Evolutionary conservation across 176 grass and related monocot genomes (phyloP), one percentile per base, ranked within the genome.

Genomic region (Secale cereale): DNA sequence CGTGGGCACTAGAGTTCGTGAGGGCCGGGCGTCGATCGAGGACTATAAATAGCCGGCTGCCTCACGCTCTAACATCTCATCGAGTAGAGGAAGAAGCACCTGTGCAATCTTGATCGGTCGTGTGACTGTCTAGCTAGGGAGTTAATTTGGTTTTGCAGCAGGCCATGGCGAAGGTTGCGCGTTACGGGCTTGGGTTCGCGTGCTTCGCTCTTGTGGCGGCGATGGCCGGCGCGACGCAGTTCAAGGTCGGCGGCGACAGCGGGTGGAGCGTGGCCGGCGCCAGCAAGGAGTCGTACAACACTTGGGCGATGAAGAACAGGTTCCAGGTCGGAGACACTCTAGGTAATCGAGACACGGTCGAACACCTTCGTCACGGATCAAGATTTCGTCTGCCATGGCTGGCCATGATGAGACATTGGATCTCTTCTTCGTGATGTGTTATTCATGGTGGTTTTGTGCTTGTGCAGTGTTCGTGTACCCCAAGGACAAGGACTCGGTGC

Each of bases 291-390:
- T 60, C 92, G 45, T 77, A 83, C 79, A 97, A 93, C 56, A 39
- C 90, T 26, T 97, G 92, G 95, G 92, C 92, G 0, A 35, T 39
- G 70, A 91, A 19, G 41, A 94, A 59, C 13, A 81, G 92, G 62
- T 97, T 94, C 41, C 69, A 79, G 32, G 77, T 87, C 7, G 95
- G 92, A 59, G 95, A 97, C 65, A 63, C 82, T 23, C 85, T 97
- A 81, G 15, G 95, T 97, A 81, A 78, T 41, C 22, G 33, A 8
- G 4, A 61, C 7, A 2, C 46, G 15, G 5, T 17, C 14, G n/a
- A 26, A 60, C 23, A 46, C 65, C 15, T n/a, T 45, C 60, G 40
- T n/a, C 59, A 14, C 3, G 60, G 0, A 68, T 68, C 46, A 50
- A 50, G 15, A 50, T 17, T 50, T 50, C 46, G 16, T 69, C 41